Conservation (phyloP, 1,284 basidiomycete species). For the Trametes sp. region DNA sequence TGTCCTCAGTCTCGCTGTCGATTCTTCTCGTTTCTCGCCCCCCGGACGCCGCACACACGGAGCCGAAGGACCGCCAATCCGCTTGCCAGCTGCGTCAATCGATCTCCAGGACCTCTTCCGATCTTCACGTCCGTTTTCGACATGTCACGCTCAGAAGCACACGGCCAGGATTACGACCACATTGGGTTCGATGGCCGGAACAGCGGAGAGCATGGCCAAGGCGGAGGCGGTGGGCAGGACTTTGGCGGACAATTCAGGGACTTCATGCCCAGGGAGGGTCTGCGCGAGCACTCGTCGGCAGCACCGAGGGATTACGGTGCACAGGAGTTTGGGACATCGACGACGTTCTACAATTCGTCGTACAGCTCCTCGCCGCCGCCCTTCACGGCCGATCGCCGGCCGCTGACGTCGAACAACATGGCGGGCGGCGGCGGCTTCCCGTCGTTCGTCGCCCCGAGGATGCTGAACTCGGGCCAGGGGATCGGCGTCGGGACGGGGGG, state of each 20-base stretch:
- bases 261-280: conserved; percentile 23
- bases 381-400: conserved; percentile 35
- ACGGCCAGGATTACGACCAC: conserved; percentile 53
- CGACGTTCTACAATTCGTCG: conserved; percentile 29
- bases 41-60: conserved; percentile 31
- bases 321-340: conserved; percentile 24
- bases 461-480: conserved; percentile 32
- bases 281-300: conserved; percentile 21
- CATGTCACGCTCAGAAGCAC: conserved; percentile 50
- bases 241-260: conserved; percentile 27
- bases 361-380: conserved; percentile 31
- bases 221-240: conserved; percentile 24
- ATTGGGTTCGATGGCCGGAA: conserved; percentile 38
- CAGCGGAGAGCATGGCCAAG: conserved; percentile 26
- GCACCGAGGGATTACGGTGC: conserved; percentile 25
- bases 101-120: conserved; percentile 33
- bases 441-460: conserved; percentile 35
- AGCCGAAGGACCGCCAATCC: conserved; percentile 31
- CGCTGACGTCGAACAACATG: conserved; percentile 28
- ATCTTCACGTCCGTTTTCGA: conserved; percentile 36
- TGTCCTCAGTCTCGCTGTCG: conserved; percentile 40
- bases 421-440: conserved; percentile 30
- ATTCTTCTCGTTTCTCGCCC: conserved; percentile 35
- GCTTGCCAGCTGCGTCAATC: conserved; percentile 26
- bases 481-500: conserved; percentile 31